Base-by-base conservation (phyloP, 2,329 filamentous ascomycete species). In the Stromatinia cepivora region DNA sequence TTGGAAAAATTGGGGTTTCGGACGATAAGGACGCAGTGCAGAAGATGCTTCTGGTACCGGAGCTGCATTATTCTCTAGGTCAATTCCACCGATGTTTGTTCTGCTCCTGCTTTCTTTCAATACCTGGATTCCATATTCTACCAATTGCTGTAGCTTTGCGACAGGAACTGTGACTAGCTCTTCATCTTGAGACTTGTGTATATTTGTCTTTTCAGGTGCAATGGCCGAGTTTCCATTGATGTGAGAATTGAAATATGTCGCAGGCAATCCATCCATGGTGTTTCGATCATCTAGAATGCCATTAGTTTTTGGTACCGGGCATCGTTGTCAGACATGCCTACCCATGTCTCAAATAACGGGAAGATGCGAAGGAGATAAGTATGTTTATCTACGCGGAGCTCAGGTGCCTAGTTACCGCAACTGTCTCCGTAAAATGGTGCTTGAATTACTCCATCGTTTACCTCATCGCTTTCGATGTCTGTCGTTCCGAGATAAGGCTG, bases 81-180 rank as follows among this genome's bases (percentile, higher is more conserved):
- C 59, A 20, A 50, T 46, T 15, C n/a, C 45, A 22, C 39, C 15
- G n/a, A n/a, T 8, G n/a, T 20, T n/a, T 10, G 42, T 22, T 31
- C 13, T 63, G 20, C 45, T 46, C 20, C 28, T 50, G 20, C 59
- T 63, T 31, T 63, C 59, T 46, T 36, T 46, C 20, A 63, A 50
- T n/a, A 63, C 59, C 17, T 50, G 59, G 2, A 63, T 63, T 0
- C 59, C 59, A 63, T 22, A 63, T 17, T 63, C 28, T 4, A 63
- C 59, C 25, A 63, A n/a, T 36, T 63, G 59, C 20, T 63, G 59
- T 50, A 63, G 10, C 31, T 50, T 63, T 36, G 59, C 59, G 42
- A 63, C 11, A 15, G 59, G 59, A 22, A 63, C 59, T n/a, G 45
- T 63, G 11, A 63, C 59, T 25, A 63, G 59, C 59, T 50, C 59